Evolutionary conservation across 2,329 filamentous ascomycete species (phyloP), one percentile per base, ranked within the genome.

Genomic region (Fusarium chlamydosporum): DNA sequence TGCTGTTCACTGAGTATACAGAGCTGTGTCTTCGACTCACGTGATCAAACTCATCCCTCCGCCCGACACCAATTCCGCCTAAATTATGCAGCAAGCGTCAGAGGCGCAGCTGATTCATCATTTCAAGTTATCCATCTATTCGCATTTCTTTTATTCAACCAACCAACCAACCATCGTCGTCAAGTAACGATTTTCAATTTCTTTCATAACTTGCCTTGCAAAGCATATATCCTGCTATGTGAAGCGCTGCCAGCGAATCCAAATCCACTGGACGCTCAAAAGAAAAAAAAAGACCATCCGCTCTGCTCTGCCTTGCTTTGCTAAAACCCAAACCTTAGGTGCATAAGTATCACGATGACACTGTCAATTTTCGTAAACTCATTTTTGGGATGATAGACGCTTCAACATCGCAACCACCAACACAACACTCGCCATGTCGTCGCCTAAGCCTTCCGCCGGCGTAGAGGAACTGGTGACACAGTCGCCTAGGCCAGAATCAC

Each of bases 271-370:
- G 46, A 65, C 67, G 66, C 56, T 64, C 23, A 61, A 31, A 38
- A 59, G 50, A 43, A 61, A 35, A 43, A 61, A 35, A 37, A 56
- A 51, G 45, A 54, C 18, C 18, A 31, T 33, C 35, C 60, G 41
- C 52, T 48, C 60, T 52, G 47, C 48, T 69, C 50, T 55, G 31
- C 47, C 38, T 18, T 45, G 42, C 42, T 45, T 64, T 74, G 68
- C 72, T 75, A 76, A 76, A 76, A 9, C 18, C 66, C 61, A 74
- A 77, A 77, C 70, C 69, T 71, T 68, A 79, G 78, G 78, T 79
- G 77, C 78, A 79, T 78, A 78, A 76, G 77, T 79, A 78, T 79
- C 76, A 79, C 61, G 68, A 78, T 73, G 72, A 74, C 71, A 68
- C 57, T 71, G 61, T 70, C 60, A 65, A 59, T 72, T 78, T 73